phyloP scores from a whole-genome alignment of 2,329 filamentous ascomycete species.

The Cordyceps javanica region DNA sequence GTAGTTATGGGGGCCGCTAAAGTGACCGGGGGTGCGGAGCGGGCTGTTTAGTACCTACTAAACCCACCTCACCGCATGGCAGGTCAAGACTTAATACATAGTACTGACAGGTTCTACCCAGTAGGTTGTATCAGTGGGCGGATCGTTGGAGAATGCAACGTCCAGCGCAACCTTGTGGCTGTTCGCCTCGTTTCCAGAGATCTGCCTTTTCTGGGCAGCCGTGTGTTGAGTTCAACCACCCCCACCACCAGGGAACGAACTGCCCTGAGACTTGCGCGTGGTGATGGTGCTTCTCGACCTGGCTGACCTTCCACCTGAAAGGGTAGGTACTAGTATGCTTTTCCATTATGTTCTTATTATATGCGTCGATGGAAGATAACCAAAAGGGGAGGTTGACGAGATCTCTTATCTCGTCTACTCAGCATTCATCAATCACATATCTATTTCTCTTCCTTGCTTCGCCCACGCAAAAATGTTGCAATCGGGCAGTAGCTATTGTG shows the following conservation, averaged over 20 bases:
- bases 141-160: conserved; percentile 6
- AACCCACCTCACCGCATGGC: too few species aligned
- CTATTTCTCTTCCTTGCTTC: too few species aligned
- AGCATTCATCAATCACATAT: too few species aligned
- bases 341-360: too few species aligned
- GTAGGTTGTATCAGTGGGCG: background rate
- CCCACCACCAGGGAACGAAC: background rate
- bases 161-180: conserved; percentile 1
- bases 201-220: background rate
- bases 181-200: background rate
- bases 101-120: background rate
- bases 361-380: too few species aligned
- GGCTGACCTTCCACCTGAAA: background rate
- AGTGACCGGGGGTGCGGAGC: conserved; percentile 8
- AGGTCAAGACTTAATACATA: too few species aligned
- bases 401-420: background rate
- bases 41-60: too few species aligned
- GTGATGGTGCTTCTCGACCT: background rate
- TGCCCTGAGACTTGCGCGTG: background rate
- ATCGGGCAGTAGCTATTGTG: background rate
- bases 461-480: too few species aligned
- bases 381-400: too few species aligned
- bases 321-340: too few species aligned
- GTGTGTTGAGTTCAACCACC: background rate
- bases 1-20: conserved; percentile 6